Evolutionary conservation across 2,329 filamentous ascomycete genomes (phyloP), one percentile per base, ranked within the genome.

Genomic region (Pseudogymnoascus sp.): DNA sequence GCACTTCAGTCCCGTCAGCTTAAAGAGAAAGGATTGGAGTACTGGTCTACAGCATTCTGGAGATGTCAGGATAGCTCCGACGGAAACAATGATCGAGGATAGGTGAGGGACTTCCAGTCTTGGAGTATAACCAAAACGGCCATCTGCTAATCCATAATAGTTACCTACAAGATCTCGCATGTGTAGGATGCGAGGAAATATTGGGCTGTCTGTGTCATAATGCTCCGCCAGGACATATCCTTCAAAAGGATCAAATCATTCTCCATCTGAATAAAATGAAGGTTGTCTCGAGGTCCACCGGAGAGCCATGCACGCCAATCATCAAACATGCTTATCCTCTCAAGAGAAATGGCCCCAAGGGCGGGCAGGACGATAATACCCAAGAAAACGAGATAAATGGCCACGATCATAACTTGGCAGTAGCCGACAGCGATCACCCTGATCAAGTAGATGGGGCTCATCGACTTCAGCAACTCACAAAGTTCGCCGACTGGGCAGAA

Each of bases 191-290:
- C 41, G 59, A 61, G 24, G 60, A 61, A 24, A 50, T 66, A 8
- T 11, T 72, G 5, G 71, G 71, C 6, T 58, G 71, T 21, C 64
- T 66, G 17, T 73, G 71, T 59, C 65, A 71, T 17, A 66, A 58
- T 61, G 70, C 69, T 37, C 70, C 70, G 24, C 62, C 64, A n/a
- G 66, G 63, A 10, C 68, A 72, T 65, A 58, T 71, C 2, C 60
- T 73, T 2, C 65, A 66, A 29, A 67, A 62, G 33, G 64, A 68
- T 59, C 70, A 71, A 60, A 58, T 70, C 4, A 67, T 72, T 29
- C 58, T 72, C 50, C 63, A 66, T 29, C 63, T 70, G n/a, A 60
- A 60, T 17, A 54, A 65, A 21, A 68, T 71, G 64, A 64, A 63
- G 24, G 59, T 71, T 13, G 40, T 68, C 26, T 68, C 65, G 2